phyloP scores from a whole-genome alignment of 116 monocot genomes.

The Trichopus zeylanicus region DNA sequence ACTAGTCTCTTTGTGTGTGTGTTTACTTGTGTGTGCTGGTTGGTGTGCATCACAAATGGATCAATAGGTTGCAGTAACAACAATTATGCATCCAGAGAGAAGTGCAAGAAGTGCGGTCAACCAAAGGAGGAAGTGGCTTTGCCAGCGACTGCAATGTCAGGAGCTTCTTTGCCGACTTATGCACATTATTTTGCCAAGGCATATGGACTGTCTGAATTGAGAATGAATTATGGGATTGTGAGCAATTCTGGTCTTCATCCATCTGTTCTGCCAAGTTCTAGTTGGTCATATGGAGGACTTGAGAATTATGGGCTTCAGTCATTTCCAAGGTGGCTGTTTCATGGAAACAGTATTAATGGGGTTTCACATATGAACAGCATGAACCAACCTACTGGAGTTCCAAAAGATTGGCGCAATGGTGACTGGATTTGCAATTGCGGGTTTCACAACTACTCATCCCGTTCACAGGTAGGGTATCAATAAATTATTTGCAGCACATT shows the following conservation, averaged over 20 bases:
- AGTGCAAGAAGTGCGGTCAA: slow-evolving; percentile 94
- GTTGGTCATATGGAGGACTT: slow-evolving; percentile 39
- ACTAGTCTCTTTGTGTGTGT: slow-evolving; percentile 28
- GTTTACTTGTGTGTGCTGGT: slow-evolving; percentile 22
- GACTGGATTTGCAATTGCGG: slow-evolving; percentile 96
- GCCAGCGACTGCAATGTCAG: slow-evolving; percentile 68
- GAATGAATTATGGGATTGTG: slow-evolving; percentile 50
- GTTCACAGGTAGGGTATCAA: slow-evolving; percentile 33
- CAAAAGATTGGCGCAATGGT: slow-evolving; percentile 81
- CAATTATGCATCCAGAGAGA: slow-evolving; percentile 97
- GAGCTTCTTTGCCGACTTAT: slow-evolving; percentile 53
- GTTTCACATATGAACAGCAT: slow-evolving; percentile 20
- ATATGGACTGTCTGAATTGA: slow-evolving; percentile 43
- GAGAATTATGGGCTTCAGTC: slow-evolving; percentile 50
- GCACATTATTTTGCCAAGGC: slow-evolving; percentile 62
- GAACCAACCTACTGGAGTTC: slow-evolving; percentile 35
- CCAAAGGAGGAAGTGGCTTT: slow-evolving; percentile 84
- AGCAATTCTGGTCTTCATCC: slow-evolving; percentile 45
- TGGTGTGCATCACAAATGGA: slow-evolving; percentile 27
- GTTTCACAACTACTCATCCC: slow-evolving; percentile 94
- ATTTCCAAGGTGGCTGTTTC: slow-evolving; percentile 33
- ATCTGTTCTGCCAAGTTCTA: slow-evolving; percentile 29
- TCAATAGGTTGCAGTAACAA: slow-evolving; percentile 99
- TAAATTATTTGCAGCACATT: background rate
- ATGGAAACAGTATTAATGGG: slow-evolving; percentile 19